Evolutionary conservation across 1,284 basidiomycete genomes (phyloP).

Genomic region (Veloporphyrellus conicus): DNA sequence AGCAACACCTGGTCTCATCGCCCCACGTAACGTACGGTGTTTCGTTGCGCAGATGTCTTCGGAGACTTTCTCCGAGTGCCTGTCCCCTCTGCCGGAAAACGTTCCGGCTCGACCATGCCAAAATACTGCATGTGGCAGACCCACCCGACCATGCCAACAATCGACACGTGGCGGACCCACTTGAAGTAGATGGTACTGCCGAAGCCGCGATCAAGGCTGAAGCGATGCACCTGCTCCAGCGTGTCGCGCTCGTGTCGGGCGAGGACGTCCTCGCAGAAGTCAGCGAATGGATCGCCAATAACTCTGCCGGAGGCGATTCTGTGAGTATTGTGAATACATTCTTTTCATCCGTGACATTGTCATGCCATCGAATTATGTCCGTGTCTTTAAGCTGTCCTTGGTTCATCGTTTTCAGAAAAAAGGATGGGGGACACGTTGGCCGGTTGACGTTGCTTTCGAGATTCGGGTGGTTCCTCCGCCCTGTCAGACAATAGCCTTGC

Average conservation of each 20-base stretch:
- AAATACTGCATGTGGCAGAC: constrained; percentile 54
- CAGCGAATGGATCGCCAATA: constrained; percentile 41
- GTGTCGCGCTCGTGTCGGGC: constrained; percentile 43
- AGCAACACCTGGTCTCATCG: constrained; percentile 9
- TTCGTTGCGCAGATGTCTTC: constrained; percentile 43
- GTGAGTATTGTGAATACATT: constrained; percentile 28
- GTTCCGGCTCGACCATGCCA: constrained; percentile 50
- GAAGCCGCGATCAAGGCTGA: constrained; percentile 25
- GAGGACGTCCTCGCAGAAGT: constrained; percentile 45
- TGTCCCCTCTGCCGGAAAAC: constrained; percentile 65
- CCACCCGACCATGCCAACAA: constrained; percentile 53
- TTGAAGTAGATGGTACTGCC: constrained; percentile 35
- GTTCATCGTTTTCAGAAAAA: not conserved
- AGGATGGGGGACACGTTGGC: not conserved
- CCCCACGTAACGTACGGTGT: constrained; percentile 4
- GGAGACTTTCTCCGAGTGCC: constrained; percentile 43
- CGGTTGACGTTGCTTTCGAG: constrained; percentile 4
- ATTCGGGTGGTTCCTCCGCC: constrained; percentile 25
- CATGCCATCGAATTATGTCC: too few species aligned
- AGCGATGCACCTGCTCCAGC: constrained; percentile 42
- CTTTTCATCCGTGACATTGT: not conserved
- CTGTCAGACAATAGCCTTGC: constrained; percentile 8
- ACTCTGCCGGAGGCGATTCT: constrained; percentile 20
- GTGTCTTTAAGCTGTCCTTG: too few species aligned
- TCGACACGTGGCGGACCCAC: constrained; percentile 50